Conservation (phyloP, 2,329 filamentous ascomycete genomes). For the Periconia sp. region DNA sequence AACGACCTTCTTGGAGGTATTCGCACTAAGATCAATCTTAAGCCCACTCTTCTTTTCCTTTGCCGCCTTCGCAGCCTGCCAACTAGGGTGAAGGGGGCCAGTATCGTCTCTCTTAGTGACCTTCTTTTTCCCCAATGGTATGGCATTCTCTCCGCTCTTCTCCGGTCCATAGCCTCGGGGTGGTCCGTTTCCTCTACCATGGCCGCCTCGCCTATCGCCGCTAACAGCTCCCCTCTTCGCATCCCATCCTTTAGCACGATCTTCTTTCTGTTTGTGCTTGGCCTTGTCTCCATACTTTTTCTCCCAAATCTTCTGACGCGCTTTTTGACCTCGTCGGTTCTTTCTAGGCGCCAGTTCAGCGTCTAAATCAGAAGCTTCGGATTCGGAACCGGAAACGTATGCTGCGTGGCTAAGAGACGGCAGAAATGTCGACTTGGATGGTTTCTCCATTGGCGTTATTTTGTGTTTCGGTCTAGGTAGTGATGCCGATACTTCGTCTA, state of each 20-base stretch:
- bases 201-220: constrained; percentile 26
- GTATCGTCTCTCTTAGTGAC: constrained; percentile 48
- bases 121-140: constrained; percentile 26
- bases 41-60: constrained; percentile 56
- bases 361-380: constrained; percentile 64
- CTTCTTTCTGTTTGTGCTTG: constrained; percentile 61
- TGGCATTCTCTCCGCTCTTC: constrained; percentile 35
- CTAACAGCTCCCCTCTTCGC: constrained; percentile 57
- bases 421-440: constrained; percentile 62
- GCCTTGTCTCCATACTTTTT: constrained; percentile 75
- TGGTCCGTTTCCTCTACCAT: constrained; percentile 5
- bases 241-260: constrained; percentile 60
- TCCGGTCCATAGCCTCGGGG: constrained; percentile 28
- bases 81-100: constrained; percentile 64
- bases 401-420: constrained; percentile 75
- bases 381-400: constrained; percentile 77
- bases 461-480: constrained; percentile 21
- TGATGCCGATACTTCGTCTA: constrained; percentile 14
- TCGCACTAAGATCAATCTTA: constrained; percentile 51
- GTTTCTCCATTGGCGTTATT: constrained; percentile 7
- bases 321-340: constrained; percentile 75
- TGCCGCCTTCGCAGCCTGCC: constrained; percentile 63
- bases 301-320: constrained; percentile 77
- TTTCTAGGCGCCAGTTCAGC: constrained; percentile 61
- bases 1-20: constrained; percentile 57